Evolutionary conservation across 441 rosid genomes (phyloP), one percentile per base, ranked within the genome.

Genomic region (Erysimum cheiri): DNA sequence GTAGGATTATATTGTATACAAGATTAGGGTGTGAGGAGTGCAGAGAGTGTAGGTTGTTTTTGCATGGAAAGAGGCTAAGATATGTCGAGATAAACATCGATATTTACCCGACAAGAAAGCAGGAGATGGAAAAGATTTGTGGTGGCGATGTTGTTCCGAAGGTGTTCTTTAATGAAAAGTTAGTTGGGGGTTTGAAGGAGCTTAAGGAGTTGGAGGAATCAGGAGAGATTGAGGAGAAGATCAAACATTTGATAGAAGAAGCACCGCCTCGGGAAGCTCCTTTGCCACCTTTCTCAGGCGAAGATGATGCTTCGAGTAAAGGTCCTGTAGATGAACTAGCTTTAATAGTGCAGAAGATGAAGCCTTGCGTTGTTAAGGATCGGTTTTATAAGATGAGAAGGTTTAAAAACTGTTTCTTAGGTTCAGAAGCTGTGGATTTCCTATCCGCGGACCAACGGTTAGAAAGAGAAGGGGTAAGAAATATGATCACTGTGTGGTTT

Each of bases 31-130:
- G 96, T 78, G 83, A 79, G 72, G 84, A 74, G 8, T 85, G 86
- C 68, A 84, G 62, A 77, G 83, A 83, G 72, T 82, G 78, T 77
- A 86, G 98, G 78, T 52, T 79, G 39, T 83, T 82, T 84, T 73
- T 89, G 70, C 81, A 70, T 60, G 77, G 71, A 64, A 89, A 83
- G 80, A 87, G 82, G 78, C 87, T 90, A 49, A 73, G 88, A 79
- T 93, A 87, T 77, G 83, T 80, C 19, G 98, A 89, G 82, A 86
- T 90, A 40, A 88, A 90, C 78, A 77, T 90, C 60, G 97, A 93
- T 75, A 77, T 90, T 37, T 93, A 86, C 54, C 94, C 92, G 0
- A 58, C 87, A 68, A 84, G 98, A 82, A 90, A 77, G 82, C 50
- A 61, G 39, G 97, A 93, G 80, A 71, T 93, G 8, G 97, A 89